Percentiles rank a stretch among this genome's conserved stretches.
Evolutionary conservation across 257 asterid species (phyloP).

Genomic region (Nicotiana attenuata): DNA sequence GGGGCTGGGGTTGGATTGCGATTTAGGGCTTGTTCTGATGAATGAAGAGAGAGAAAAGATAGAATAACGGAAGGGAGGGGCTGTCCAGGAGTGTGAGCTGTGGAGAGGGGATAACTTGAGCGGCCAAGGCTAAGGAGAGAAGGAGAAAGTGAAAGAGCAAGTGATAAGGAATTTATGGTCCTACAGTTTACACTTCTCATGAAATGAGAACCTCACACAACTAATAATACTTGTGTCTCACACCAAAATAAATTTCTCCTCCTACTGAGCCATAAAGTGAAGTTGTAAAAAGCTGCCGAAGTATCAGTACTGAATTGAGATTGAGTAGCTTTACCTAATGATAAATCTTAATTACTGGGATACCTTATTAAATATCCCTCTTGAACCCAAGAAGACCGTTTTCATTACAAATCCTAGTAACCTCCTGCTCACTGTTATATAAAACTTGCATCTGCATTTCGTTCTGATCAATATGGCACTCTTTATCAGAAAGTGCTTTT

Average conservation of each 20-base stretch:
- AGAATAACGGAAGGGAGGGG: not conserved
- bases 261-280: not conserved
- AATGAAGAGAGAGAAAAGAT: not conserved
- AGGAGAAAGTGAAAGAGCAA: not conserved
- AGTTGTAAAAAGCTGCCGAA: not conserved
- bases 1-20: not conserved
- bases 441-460: not conserved
- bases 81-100: not conserved
- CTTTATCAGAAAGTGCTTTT: not conserved
- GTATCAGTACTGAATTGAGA: not conserved
- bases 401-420: not conserved
- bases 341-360: not conserved
- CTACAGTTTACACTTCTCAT: not conserved
- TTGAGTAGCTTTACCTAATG: constrained; percentile 4
- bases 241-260: not conserved
- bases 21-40: not conserved
- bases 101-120: not conserved
- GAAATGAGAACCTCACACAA: constrained; percentile 1
- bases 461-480: not conserved
- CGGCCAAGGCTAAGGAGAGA: not conserved
- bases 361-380: not conserved
- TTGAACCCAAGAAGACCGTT: not conserved
- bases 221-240: not conserved
- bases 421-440: not conserved
- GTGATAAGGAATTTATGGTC: not conserved